A percentile compares a stretch with the other conserved stretches of the same genome.
Conservation (phyloP, 495 filamentous ascomycete species). For the Staphylotrichum tortipilum region DNA sequence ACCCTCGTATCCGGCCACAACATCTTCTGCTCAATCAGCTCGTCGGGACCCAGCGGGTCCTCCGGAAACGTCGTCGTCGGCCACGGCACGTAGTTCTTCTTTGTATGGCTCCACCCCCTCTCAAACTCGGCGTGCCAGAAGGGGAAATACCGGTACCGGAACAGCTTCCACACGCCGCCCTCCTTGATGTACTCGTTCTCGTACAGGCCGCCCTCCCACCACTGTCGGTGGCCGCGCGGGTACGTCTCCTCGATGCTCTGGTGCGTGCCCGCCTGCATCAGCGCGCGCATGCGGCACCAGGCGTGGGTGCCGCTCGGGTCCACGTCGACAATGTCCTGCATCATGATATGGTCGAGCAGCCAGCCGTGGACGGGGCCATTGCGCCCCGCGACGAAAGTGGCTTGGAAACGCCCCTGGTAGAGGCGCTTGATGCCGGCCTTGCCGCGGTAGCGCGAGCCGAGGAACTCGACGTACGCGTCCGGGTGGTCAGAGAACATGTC, state of each 20-base stretch:
- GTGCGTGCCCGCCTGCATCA: constrained; percentile 49
- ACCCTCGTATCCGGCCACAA: constrained; percentile 49
- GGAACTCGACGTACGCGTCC: constrained; percentile 49
- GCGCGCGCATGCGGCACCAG: constrained; percentile 45
- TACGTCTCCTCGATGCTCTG: constrained; percentile 37
- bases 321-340: constrained; percentile 47
- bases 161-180: constrained; percentile 47
- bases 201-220: constrained; percentile 51
- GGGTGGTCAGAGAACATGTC: constrained; percentile 46
- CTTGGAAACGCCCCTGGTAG: constrained; percentile 45
- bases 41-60: constrained; percentile 43
- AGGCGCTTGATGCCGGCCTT: constrained; percentile 46
- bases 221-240: constrained; percentile 43
- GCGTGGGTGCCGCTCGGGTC: constrained; percentile 38
- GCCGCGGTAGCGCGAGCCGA: constrained; percentile 44
- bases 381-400: constrained; percentile 40
- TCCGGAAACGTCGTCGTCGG: constrained; percentile 36
- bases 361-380: constrained; percentile 49
- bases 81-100: constrained; percentile 45
- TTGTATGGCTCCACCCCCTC: constrained; percentile 44
- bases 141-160: constrained; percentile 47
- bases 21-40: constrained; percentile 45
- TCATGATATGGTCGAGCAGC: constrained; percentile 48
- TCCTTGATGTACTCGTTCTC: constrained; percentile 55
- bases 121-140: constrained; percentile 49